Conservation (phyloP, 1,284 basidiomycete genomes). For the Lignosus rhinocerotis region DNA sequence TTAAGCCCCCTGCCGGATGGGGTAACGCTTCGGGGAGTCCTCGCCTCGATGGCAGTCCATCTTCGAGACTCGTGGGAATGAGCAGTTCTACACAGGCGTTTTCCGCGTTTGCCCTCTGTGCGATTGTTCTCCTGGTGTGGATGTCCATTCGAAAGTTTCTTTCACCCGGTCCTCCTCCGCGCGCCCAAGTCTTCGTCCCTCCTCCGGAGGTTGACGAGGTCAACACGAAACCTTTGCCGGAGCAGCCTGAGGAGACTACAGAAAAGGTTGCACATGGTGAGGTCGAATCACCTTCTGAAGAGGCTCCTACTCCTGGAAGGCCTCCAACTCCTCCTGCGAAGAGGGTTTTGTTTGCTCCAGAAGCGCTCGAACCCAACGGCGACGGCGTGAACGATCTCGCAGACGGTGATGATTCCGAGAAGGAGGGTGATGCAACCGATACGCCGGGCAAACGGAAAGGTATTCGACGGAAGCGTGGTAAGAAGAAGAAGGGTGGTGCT, state of each 20-base stretch:
- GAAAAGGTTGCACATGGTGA: constrained; percentile 10
- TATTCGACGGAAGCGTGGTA: constrained; percentile 41
- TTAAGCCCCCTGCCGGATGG: constrained; percentile 7
- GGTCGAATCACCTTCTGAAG: neutral
- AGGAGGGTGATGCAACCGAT: constrained; percentile 51
- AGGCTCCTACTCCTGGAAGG: neutral
- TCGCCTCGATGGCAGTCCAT: neutral
- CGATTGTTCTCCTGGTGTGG: constrained; percentile 20
- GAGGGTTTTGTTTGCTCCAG: constrained; percentile 22
- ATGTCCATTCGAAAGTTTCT: constrained; percentile 18
- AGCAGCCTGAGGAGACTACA: neutral
- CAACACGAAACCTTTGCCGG: constrained; percentile 3
- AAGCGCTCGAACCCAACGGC: constrained; percentile 9
- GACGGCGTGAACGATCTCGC: constrained; percentile 38
- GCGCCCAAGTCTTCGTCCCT: neutral
- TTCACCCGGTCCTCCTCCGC: neutral
- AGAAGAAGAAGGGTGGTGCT: constrained; percentile 44
- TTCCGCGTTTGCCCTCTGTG: constrained; percentile 23
- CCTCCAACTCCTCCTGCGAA: neutral
- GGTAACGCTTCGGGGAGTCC: constrained; percentile 3
- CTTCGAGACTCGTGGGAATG: constrained; percentile 9
- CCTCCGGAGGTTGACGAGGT: neutral
- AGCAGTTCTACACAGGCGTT: constrained; percentile 18
- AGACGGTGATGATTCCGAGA: constrained; percentile 58
- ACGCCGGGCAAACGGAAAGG: constrained; percentile 47